Conservation (phyloP, 345 rosid species). For the Melaleuca alternifolia region DNA sequence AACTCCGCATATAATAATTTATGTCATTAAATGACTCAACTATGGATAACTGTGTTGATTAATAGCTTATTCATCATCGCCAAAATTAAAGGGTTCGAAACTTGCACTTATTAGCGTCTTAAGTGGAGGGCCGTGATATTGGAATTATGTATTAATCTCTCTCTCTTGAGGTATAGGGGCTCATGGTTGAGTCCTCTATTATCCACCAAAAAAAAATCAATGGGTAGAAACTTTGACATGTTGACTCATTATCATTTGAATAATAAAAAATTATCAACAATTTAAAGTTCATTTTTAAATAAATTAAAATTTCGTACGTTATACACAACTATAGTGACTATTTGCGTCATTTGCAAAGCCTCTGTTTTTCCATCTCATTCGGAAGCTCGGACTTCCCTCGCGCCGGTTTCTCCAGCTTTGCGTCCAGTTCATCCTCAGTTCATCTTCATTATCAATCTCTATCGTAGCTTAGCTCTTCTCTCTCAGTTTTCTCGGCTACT, state of each 20-base stretch:
- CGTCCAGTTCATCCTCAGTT: not conserved
- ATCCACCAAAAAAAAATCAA: too few species aligned
- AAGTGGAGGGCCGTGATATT: too few species aligned
- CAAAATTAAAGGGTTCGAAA: too few species aligned
- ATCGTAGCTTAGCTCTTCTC: not conserved
- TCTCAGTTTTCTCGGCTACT: not conserved
- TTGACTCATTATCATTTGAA: too few species aligned
- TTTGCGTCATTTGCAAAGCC: not conserved
- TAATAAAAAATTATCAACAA: not conserved
- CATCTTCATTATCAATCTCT: not conserved
- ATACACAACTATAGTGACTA: too few species aligned
- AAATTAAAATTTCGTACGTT: not conserved
- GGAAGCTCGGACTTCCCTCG: not conserved
- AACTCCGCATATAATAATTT: not conserved
- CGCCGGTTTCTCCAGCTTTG: not conserved
- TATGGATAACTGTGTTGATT: too few species aligned
- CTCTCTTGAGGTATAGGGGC: too few species aligned
- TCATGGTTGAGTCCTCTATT: too few species aligned
- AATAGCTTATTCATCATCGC: too few species aligned
- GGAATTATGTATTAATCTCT: too few species aligned
- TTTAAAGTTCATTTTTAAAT: accelerated
- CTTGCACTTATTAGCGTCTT: too few species aligned
- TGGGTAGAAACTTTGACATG: too few species aligned
- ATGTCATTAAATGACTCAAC: not conserved
- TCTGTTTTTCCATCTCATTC: not conserved